phyloP scores from a whole-genome alignment of 306 rosid genomes.

The Trifolium pratense region DNA sequence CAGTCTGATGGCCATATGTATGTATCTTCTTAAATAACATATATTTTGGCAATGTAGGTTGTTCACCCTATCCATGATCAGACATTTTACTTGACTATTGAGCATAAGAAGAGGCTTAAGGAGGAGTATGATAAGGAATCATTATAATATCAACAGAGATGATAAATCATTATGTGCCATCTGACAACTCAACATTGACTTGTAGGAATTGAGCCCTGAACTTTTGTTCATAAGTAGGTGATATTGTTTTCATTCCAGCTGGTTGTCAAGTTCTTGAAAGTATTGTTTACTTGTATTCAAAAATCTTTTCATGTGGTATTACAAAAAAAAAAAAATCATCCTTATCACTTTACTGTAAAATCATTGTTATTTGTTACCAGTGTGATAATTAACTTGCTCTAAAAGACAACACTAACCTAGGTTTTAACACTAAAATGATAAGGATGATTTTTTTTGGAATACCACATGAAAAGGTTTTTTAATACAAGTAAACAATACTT shows the following conservation, averaged over 20 bases:
- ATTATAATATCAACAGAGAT: neutral
- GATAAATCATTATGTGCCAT: neutral
- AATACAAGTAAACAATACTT: no score
- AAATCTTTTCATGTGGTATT: no score
- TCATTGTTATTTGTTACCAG: neutral
- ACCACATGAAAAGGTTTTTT: no score
- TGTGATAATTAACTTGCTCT: neutral
- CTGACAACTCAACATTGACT: slow-evolving; percentile 4
- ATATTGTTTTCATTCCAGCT: slow-evolving; percentile 49
- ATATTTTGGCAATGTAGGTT: slow-evolving; percentile 52
- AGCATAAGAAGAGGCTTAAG: slow-evolving; percentile 77
- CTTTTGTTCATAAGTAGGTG: slow-evolving; percentile 51
- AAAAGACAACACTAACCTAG: neutral
- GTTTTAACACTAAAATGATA: no score
- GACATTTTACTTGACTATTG: slow-evolving; percentile 65
- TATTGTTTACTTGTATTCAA: neutral
- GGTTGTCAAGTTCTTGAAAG: slow-evolving; percentile 40
- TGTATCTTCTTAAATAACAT: neutral
- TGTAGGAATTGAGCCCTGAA: slow-evolving; percentile 57
- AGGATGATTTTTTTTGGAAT: no score
- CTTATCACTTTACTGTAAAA: neutral
- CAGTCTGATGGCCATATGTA: neutral
- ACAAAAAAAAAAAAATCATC: neutral
- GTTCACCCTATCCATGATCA: slow-evolving; percentile 79
- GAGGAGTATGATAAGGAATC: slow-evolving; percentile 71